Conservation (phyloP, 306 rosid genomes). For the Dryas octopetala region DNA sequence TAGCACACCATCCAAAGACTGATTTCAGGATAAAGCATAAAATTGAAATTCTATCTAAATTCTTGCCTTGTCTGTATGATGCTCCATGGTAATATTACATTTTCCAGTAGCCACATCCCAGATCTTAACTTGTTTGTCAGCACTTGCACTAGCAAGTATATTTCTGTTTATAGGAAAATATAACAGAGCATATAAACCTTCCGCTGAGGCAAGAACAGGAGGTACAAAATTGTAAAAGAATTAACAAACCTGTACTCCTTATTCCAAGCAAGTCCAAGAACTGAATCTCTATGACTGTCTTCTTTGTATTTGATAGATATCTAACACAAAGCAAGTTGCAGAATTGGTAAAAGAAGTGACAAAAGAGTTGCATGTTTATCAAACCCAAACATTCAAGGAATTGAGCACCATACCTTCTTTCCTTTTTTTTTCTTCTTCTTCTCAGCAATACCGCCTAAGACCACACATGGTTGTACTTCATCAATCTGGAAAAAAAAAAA, state of each 20-base stretch:
- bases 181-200: slow-evolving; percentile 13
- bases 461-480: slow-evolving; percentile 70
- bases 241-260: slow-evolving; percentile 69
- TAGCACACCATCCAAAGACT: not conserved
- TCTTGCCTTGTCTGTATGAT: slow-evolving; percentile 83
- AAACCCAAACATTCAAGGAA: slow-evolving; percentile 18
- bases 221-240: slow-evolving; percentile 19
- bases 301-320: slow-evolving; percentile 64
- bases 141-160: slow-evolving; percentile 94
- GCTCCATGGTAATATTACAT: slow-evolving; percentile 78
- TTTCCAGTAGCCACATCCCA: slow-evolving; percentile 82
- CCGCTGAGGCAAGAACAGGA: slow-evolving; percentile 9
- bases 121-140: slow-evolving; percentile 78
- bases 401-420: slow-evolving; percentile 51
- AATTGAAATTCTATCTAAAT: slow-evolving; percentile 12
- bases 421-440: slow-evolving; percentile 55
- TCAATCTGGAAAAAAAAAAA: slow-evolving; percentile 55
- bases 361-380: not conserved
- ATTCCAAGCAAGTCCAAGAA: slow-evolving; percentile 97
- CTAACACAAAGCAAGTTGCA: slow-evolving; percentile 40
- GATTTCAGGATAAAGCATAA: not conserved
- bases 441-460: slow-evolving; percentile 69
- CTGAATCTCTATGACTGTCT: slow-evolving; percentile 81
- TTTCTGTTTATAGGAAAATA: slow-evolving; percentile 42
- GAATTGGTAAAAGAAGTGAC: slow-evolving; percentile 28